Evolutionary conservation across 1,284 basidiomycete species (phyloP).

Genomic region (Mrakiaceae sp.): DNA sequence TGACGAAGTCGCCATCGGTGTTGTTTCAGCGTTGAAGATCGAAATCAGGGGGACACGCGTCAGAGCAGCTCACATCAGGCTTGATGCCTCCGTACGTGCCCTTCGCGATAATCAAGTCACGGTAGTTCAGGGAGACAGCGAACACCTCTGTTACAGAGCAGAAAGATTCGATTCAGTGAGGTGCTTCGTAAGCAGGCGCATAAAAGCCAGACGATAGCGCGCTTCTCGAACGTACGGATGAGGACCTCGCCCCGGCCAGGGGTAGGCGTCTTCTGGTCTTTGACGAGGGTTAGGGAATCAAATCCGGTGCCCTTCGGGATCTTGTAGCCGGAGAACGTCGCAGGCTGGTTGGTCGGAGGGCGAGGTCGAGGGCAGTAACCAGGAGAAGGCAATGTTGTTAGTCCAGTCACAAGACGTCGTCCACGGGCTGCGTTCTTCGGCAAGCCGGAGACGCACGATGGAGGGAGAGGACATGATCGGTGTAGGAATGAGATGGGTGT

Average conservation of each 20-base stretch:
- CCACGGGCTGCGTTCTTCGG: no score
- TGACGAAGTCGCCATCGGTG: background rate
- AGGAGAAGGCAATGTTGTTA: no score
- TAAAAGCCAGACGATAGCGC: background rate
- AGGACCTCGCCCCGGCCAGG: background rate
- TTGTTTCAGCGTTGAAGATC: background rate
- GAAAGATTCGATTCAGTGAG: background rate
- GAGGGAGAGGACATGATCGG: no score
- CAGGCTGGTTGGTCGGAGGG: background rate
- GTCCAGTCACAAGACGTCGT: no score
- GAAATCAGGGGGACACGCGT: background rate
- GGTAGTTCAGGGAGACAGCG: constrained; percentile 1
- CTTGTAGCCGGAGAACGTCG: background rate
- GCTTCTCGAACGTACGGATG: background rate
- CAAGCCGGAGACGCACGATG: no score
- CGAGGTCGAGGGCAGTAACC: no score
- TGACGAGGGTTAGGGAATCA: background rate
- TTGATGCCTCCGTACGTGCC: background rate
- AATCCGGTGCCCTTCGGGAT: background rate
- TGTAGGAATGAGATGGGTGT: no score
- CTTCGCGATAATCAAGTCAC: background rate
- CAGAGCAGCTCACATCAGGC: background rate
- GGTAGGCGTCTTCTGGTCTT: background rate
- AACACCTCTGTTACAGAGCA: background rate
- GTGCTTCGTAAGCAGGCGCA: background rate